Percentiles rank a stretch among this genome's conserved stretches.
Evolutionary conservation across 2,329 filamentous ascomycete species (phyloP).

Genomic region (Sclerotinia nivalis): DNA sequence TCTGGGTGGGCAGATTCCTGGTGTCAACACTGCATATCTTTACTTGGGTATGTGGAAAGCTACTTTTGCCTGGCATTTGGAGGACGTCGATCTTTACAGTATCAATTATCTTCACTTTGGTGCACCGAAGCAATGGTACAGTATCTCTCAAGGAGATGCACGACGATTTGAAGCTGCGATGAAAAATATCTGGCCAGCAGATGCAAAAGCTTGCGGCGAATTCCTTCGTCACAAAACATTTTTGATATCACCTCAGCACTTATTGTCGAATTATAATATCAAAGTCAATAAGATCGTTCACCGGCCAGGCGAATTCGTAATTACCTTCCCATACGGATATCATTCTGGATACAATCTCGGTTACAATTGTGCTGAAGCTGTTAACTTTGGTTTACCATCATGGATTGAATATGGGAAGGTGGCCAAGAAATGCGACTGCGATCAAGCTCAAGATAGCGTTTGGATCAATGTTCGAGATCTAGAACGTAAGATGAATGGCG

Average conservation of each 20-base stretch:
- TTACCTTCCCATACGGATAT: slow-evolving; percentile 97
- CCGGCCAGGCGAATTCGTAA: slow-evolving; percentile 95
- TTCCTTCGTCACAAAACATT: slow-evolving; percentile 98
- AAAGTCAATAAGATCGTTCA: slow-evolving; percentile 95
- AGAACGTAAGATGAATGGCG: slow-evolving; percentile 87
- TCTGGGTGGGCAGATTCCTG: slow-evolving; percentile 90
- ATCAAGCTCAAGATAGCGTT: slow-evolving; percentile 91
- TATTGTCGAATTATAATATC: slow-evolving; percentile 88
- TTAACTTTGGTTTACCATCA: slow-evolving; percentile 94
- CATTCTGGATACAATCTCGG: slow-evolving; percentile 97
- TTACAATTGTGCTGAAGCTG: slow-evolving; percentile 97
- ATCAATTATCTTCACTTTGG: slow-evolving; percentile 99
- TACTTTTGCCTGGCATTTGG: slow-evolving; percentile 97
- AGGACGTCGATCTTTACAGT: slow-evolving; percentile 98
- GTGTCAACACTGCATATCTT: slow-evolving; percentile 96
- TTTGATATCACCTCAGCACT: slow-evolving; percentile 84
- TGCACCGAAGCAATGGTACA: slow-evolving; percentile 99
- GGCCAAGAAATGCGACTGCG: slow-evolving; percentile 95
- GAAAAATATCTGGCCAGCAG: slow-evolving; percentile 91
- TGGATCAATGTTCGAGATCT: slow-evolving; percentile 98
- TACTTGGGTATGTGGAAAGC: slow-evolving; percentile 99
- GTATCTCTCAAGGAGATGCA: slow-evolving; percentile 93
- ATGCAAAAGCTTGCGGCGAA: slow-evolving; percentile 93
- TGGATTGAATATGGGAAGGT: slow-evolving; percentile 96
- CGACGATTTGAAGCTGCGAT: slow-evolving; percentile 91